A percentile compares a stretch with the other conserved stretches of the same genome.
These are phyloP conservation scores for Ballota nigra DNA, from an alignment of 257 asterid genomes.

Conservation along the genomic window DNA sequence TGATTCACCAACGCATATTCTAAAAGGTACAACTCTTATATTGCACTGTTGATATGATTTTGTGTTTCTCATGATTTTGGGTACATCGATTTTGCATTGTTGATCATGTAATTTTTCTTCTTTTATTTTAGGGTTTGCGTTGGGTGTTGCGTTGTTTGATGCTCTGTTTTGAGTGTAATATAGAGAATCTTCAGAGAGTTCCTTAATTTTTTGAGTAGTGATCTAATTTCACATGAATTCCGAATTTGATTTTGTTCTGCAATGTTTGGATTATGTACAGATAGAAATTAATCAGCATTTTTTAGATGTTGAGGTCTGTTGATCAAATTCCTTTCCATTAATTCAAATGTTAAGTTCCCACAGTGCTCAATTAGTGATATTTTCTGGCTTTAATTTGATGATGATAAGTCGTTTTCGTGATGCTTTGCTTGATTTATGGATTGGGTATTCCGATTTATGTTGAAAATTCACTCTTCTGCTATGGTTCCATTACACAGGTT, in stretches of 20 bases:
- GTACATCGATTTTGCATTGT: too few species aligned
- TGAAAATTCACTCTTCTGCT: background rate
- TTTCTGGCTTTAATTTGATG: too few species aligned
- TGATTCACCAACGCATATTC: background rate
- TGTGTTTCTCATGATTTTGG: background rate
- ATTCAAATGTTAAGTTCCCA: too few species aligned
- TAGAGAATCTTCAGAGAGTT: too few species aligned
- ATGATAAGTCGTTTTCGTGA: too few species aligned
- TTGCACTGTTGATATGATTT: background rate
- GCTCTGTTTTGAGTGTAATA: slow-evolving; percentile 5
- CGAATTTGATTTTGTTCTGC: background rate
- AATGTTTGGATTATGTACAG: background rate
- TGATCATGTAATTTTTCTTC: background rate
- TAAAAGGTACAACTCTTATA: slow-evolving; percentile 18
- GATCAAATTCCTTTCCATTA: background rate
- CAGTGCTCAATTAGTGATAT: background rate
- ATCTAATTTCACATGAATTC: background rate
- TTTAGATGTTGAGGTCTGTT: background rate
- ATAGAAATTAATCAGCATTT: background rate
- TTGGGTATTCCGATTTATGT: too few species aligned
- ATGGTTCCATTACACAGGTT: slow-evolving; percentile 24
- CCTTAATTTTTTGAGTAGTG: too few species aligned
- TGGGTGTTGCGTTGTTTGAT: background rate
- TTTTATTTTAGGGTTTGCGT: background rate
- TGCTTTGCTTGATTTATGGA: too few species aligned